Base-by-base conservation (phyloP, 306 rosid species). In the Castanospermum australe region DNA sequence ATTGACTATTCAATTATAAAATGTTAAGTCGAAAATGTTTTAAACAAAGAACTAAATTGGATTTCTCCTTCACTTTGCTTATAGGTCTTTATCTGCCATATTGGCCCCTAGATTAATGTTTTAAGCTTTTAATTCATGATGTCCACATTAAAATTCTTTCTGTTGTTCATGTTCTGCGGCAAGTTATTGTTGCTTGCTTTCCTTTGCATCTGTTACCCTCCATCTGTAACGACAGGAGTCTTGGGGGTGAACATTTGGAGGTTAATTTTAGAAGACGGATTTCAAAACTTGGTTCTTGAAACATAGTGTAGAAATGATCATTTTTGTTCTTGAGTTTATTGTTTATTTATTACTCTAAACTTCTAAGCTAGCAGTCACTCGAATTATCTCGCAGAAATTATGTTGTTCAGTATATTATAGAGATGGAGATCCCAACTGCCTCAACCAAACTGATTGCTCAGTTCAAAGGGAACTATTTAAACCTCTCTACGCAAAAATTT, bases 351-450 rank as follows among this genome's bases (percentile, higher is more conserved):
- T 17, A 9, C 61, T 25, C 10, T 75, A 57, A 22, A 28, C 10
- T 68, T 82, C 39, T 48, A 20, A 45, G 35, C 59, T 59, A 42
- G 33, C 2, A 30, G 5, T 22, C 5, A 55, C 28, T 30, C 10
- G 20, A 57, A 71, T 68, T 56, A 35, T 79, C 2, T 63, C 7
- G 60, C 91, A 92, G 97, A 81, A 92, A 92, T 32, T 92, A 89
- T 87, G 97, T 92, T 35, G 85, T 92, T 63, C 97, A 92, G 67
- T 84, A 84, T 80, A 47, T 90, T 55, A 83, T 92, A 52, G 85
- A 89, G 85, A 80, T 65, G 75, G 82, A 84, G 79, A 79, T 80
- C 42, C 87, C 87, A 47, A 68, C 69, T 75, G 77, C 64, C 3
- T n/a, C 80, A 14, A 50, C 84, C 67, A 83, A 63, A 73, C 36